A percentile compares a stretch with the other conserved stretches of the same genome.
These are phyloP conservation scores for Phyllostachys edulis DNA, from an alignment of 176 grass and related monocot genomes.

Conservation along the genomic window DNA sequence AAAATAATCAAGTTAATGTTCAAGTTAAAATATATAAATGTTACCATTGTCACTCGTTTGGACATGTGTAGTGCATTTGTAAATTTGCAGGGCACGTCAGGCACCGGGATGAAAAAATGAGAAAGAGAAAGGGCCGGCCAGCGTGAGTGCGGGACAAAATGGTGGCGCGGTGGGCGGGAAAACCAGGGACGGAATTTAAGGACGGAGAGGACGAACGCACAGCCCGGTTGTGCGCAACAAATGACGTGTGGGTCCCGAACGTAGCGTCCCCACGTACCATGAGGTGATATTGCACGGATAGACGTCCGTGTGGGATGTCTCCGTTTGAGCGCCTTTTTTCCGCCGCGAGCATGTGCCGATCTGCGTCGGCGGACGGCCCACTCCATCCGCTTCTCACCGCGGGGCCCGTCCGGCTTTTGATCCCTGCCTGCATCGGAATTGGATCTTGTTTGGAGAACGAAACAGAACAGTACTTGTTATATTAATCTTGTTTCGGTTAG, in stretches of 20 bases:
- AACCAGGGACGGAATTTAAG: background rate
- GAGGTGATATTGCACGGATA: background rate
- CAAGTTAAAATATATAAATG: background rate
- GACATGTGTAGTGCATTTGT: background rate
- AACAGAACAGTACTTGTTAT: too few relatives aligned
- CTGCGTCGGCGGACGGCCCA: background rate
- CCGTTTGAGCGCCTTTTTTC: background rate
- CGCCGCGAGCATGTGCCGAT: background rate
- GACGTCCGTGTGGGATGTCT: background rate
- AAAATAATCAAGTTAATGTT: background rate
- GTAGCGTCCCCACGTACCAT: background rate
- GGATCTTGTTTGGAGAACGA: too few relatives aligned
- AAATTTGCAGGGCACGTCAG: background rate
- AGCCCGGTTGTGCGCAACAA: background rate
- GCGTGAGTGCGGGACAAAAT: background rate
- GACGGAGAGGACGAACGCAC: background rate
- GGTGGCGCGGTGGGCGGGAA: background rate
- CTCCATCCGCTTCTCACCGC: background rate
- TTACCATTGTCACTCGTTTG: background rate
- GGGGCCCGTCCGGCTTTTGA: background rate
- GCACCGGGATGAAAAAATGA: background rate
- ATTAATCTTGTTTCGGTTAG: too few relatives aligned
- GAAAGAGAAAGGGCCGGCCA: background rate
- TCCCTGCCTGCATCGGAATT: too few relatives aligned
- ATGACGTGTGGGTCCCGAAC: background rate